These are phyloP conservation scores for Ricinus communis DNA, from an alignment of 345 rosid genomes.

Conservation along the genomic window DNA sequence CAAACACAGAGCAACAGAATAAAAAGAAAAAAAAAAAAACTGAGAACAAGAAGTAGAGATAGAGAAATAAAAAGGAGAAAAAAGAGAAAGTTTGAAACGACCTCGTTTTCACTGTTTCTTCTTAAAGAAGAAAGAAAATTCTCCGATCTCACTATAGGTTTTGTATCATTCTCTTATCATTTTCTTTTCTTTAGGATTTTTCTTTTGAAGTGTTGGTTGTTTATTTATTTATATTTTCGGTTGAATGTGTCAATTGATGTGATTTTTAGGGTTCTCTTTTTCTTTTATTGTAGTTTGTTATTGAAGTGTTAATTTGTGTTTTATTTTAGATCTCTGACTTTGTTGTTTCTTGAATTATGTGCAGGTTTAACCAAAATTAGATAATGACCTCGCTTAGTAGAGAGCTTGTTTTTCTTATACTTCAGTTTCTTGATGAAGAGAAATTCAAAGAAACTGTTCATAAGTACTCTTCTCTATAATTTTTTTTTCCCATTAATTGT, in stretches of 20 bases:
- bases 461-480: constrained; percentile 37
- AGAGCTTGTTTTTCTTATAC: constrained; percentile 86
- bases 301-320: constrained; percentile 1
- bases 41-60: background rate
- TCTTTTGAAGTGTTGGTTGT: background rate
- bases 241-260: background rate
- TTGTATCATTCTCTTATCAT: background rate
- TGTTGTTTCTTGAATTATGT: constrained; percentile 9
- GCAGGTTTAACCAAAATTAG: constrained; percentile 4
- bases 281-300: constrained; percentile 1
- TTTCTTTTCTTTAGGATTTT: background rate
- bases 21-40: background rate
- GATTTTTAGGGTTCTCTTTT: background rate
- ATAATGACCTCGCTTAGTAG: constrained; percentile 78
- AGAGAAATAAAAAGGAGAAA: constrained; percentile 6
- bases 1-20: no score
- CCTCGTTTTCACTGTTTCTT: constrained; percentile 14
- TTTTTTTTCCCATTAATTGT: background rate
- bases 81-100: constrained; percentile 12
- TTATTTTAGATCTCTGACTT: constrained; percentile 21
- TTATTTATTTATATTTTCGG: background rate
- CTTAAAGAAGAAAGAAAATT: constrained; percentile 2
- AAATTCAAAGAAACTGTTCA: constrained; percentile 77
- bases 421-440: constrained; percentile 88
- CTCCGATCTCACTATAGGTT: constrained; percentile 41